Evolutionary conservation across 2,329 filamentous ascomycete genomes (phyloP), one percentile per base, ranked within the genome.

Genomic region (Cladosporium halotolerans): DNA sequence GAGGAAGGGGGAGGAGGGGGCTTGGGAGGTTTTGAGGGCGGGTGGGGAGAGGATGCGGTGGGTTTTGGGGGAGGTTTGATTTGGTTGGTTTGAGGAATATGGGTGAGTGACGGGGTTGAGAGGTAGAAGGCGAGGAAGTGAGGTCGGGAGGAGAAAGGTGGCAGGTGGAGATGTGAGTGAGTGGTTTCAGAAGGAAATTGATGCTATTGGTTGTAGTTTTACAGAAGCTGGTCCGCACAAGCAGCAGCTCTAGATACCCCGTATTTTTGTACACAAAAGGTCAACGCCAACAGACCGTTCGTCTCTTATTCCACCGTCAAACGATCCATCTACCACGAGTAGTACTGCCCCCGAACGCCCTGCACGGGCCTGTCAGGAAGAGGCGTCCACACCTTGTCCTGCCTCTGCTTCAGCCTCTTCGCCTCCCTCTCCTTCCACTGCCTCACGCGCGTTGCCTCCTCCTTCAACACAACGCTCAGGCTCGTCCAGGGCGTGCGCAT

Each of bases 381-480:
- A 63, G 91, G 89, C 10, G 87, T 81, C 92, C 92, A 96, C 13
- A 92, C 83, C 58, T 88, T 88, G 57, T 84, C 80, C 63, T 91
- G 81, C 60, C 87, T 86, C 58, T 84, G 81, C 65, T 84, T 84
- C 52, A 80, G 77, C 69, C 86, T 79, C 76, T 89, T 92, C 61
- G 83, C 83, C 67, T 89, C 79, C 55, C 84, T 82, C 66, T 96
- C 90, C 54, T 88, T 78, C 65, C 86, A 82, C 67, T 90, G 80
- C 56, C 93, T 82, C 64, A 96, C 84, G 52, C 90, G 79, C 5
- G 93, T 96, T 70, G 86, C 87, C 70, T 97, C 91, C 69, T 99
- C 93, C 75, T 97, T 99, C 67, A 99, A 75, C 11, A 96, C 70
- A 34, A 99, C 73, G 39, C 52, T 83, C 85, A 75, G 73, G 89